Percentiles rank a stretch among this genome's conserved stretches.
Conservation (phyloP, 1,284 basidiomycete species). For the Takashimella koratensis region DNA sequence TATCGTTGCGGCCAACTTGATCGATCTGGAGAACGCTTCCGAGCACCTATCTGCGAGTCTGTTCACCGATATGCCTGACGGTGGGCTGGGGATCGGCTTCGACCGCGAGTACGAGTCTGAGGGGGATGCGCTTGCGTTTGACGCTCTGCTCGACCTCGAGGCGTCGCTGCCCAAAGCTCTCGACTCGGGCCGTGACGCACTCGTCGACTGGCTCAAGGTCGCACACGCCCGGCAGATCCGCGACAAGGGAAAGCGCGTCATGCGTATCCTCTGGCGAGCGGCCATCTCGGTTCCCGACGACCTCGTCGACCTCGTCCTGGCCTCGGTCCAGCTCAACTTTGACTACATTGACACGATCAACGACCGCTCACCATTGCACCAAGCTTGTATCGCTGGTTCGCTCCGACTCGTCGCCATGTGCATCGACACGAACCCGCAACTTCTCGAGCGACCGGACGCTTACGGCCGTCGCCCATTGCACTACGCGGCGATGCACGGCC, state of each 20-base stretch:
- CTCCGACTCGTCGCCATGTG: slow-evolving; percentile 78
- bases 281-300: slow-evolving; percentile 72
- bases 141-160: slow-evolving; percentile 82
- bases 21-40: slow-evolving; percentile 81
- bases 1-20: slow-evolving; percentile 85
- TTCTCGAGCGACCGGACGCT: slow-evolving; percentile 50
- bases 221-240: slow-evolving; percentile 56
- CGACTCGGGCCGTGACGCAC: slow-evolving; percentile 55
- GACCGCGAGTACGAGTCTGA: slow-evolving; percentile 58
- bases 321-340: slow-evolving; percentile 79
- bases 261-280: slow-evolving; percentile 86
- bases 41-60: slow-evolving; percentile 61
- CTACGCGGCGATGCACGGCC: slow-evolving; percentile 93
- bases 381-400: slow-evolving; percentile 81
- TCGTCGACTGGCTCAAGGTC: slow-evolving; percentile 67
- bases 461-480: slow-evolving; percentile 93
- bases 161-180: slow-evolving; percentile 75
- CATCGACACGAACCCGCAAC: slow-evolving; percentile 56
- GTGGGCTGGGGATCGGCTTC: slow-evolving; percentile 8
- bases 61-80: slow-evolving; percentile 48
- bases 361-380: slow-evolving; percentile 90
- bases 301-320: slow-evolving; percentile 69
- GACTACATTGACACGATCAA: slow-evolving; percentile 95
- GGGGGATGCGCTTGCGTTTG: slow-evolving; percentile 51
- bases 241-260: slow-evolving; percentile 48